A percentile compares a stretch with the other conserved stretches of the same genome.
Conservation (phyloP, 768 basidiomycete genomes). For the Tricholoma hemisulphureum region DNA sequence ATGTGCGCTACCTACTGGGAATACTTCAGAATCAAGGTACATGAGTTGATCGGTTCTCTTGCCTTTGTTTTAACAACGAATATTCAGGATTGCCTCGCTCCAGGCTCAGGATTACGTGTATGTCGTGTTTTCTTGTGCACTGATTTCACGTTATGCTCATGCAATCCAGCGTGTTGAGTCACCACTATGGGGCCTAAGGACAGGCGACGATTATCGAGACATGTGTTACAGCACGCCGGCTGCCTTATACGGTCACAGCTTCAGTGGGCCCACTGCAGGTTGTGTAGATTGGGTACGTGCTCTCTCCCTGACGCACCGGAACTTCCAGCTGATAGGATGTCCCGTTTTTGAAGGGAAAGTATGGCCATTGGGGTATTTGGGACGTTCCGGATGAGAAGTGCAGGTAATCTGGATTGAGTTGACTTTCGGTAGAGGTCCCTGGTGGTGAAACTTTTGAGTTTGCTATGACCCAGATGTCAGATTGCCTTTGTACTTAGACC, state of each 20-base stretch:
- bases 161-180: neutral
- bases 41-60: neutral
- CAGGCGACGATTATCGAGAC: neutral
- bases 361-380: slow-evolving; percentile 9
- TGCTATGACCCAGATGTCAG: no score
- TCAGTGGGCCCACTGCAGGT: neutral
- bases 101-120: neutral
- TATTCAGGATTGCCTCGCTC: neutral
- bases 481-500: no score
- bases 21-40: neutral
- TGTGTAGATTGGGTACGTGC: slow-evolving; percentile 7
- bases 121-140: neutral
- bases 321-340: neutral
- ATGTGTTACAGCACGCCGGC: neutral
- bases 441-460: no score
- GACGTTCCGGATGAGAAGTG: slow-evolving; percentile 1
- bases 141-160: neutral
- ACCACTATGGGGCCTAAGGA: neutral
- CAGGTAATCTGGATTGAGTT: neutral
- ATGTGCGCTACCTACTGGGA: neutral
- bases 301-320: neutral
- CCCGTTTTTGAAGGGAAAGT: neutral
- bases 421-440: no score
- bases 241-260: neutral
- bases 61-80: neutral